Evolutionary conservation across 1,139 yeast genomes (phyloP).

Genomic region (Saccharomyces pastorianus): DNA sequence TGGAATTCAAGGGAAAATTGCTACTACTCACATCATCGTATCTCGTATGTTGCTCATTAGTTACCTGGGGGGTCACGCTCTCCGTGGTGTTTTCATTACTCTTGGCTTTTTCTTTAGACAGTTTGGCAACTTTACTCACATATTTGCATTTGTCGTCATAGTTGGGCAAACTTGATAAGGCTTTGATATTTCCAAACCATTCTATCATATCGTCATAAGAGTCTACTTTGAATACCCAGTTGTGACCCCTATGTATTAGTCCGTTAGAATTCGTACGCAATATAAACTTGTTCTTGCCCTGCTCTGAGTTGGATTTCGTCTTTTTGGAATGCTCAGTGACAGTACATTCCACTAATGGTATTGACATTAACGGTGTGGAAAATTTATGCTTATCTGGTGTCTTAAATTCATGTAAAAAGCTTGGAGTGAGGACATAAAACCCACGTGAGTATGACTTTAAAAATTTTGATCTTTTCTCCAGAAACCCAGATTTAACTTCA

Average conservation of each 20-base stretch:
- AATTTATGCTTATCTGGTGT: constrained; percentile 75
- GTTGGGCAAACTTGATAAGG: constrained; percentile 36
- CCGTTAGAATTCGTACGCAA: constrained; percentile 37
- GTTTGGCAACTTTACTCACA: constrained; percentile 9
- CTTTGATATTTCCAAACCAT: constrained; percentile 76
- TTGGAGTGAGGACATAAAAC: constrained; percentile 86
- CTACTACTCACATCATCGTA: constrained; percentile 6
- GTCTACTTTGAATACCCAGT: constrained; percentile 87
- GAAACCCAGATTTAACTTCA: constrained; percentile 68
- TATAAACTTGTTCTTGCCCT: constrained; percentile 2
- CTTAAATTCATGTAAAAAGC: constrained; percentile 84
- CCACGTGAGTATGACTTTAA: constrained; percentile 83
- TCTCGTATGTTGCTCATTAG: not conserved
- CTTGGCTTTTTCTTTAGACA: not conserved
- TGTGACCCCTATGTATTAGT: constrained; percentile 66
- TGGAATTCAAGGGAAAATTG: constrained; percentile 9
- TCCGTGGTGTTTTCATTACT: not conserved
- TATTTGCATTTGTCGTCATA: constrained; percentile 24
- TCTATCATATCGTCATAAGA: constrained; percentile 67
- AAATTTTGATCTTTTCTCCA: constrained; percentile 86
- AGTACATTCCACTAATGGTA: constrained; percentile 72
- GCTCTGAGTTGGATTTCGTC: constrained; percentile 48
- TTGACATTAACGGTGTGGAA: constrained; percentile 78
- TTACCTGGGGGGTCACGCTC: not conserved
- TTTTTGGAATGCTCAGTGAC: constrained; percentile 75